Conservation (phyloP, 176 grass and related monocot genomes). For the Triticum turgidum region DNA sequence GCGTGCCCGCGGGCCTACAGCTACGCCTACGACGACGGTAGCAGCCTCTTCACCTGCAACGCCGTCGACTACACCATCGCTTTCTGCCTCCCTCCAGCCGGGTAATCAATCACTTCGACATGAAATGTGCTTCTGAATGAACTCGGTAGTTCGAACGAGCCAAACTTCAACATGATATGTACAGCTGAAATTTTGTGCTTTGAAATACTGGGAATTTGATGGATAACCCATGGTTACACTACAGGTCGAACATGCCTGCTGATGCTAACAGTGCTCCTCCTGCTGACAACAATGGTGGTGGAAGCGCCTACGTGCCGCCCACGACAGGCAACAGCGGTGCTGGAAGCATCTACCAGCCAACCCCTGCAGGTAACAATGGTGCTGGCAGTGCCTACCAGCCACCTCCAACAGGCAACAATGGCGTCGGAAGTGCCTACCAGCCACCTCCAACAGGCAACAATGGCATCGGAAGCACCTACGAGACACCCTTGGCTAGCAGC, state of each 20-base stretch:
- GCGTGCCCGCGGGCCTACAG: slow-evolving; percentile 88
- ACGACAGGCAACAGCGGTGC: neutral
- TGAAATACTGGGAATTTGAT: neutral
- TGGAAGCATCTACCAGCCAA: neutral
- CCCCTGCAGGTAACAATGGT: neutral
- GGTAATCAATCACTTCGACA: slow-evolving; percentile 22
- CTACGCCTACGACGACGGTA: slow-evolving; percentile 83
- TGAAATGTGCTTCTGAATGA: neutral
- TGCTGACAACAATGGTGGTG: neutral
- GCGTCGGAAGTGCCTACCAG: neutral
- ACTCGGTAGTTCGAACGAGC: neutral
- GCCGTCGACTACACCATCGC: slow-evolving; percentile 72
- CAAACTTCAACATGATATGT: neutral
- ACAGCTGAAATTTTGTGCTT: neutral
- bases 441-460: neutral
- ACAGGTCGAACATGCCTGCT: slow-evolving; percentile 46
- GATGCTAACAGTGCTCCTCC: neutral
- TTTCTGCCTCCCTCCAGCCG: slow-evolving; percentile 66
- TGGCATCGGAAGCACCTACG: neutral
- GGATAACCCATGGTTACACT: neutral
- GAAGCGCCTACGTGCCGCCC: neutral
- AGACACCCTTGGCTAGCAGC: neutral
- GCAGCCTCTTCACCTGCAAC: slow-evolving; percentile 84
- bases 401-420: neutral
- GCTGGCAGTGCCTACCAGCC: neutral